These are phyloP conservation scores for Leccinum imitatum DNA, from an alignment of 768 basidiomycete species.

Conservation along the genomic window DNA sequence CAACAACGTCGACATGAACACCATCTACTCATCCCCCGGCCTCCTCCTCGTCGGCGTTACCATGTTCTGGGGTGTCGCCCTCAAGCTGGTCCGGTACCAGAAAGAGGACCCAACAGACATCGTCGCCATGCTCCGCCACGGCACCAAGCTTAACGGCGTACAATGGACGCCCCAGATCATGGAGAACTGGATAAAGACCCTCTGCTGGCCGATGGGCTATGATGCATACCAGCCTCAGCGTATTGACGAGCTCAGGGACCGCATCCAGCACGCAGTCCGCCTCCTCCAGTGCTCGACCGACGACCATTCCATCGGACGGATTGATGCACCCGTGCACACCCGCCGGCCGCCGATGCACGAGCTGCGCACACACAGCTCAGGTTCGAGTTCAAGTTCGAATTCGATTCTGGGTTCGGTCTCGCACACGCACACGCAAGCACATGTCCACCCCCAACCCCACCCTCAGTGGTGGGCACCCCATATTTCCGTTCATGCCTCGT, in stretches of 20 bases:
- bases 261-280: conserved; percentile 55
- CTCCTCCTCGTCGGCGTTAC: conserved; percentile 60
- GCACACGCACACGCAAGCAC: neutral
- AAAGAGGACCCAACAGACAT: conserved; percentile 66
- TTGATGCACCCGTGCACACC: neutral
- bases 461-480: neutral
- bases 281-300: conserved; percentile 22
- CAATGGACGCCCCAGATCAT: conserved; percentile 56
- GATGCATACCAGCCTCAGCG: conserved; percentile 43
- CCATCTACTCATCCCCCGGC: conserved; percentile 56
- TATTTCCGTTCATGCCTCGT: neutral
- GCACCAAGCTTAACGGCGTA: conserved; percentile 48
- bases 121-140: conserved; percentile 64
- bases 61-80: conserved; percentile 70
- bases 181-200: conserved; percentile 54
- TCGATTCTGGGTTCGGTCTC: neutral
- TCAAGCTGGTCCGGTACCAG: conserved; percentile 68
- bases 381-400: neutral
- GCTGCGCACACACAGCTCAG: neutral
- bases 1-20: conserved; percentile 53
- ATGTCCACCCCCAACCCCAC: neutral
- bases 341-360: conserved; percentile 16
- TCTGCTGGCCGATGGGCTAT: conserved; percentile 69
- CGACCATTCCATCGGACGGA: conserved; percentile 8
- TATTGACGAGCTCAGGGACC: conserved; percentile 44